Conservation (phyloP, 768 basidiomycete species). For the Lentinus tigrinus region DNA sequence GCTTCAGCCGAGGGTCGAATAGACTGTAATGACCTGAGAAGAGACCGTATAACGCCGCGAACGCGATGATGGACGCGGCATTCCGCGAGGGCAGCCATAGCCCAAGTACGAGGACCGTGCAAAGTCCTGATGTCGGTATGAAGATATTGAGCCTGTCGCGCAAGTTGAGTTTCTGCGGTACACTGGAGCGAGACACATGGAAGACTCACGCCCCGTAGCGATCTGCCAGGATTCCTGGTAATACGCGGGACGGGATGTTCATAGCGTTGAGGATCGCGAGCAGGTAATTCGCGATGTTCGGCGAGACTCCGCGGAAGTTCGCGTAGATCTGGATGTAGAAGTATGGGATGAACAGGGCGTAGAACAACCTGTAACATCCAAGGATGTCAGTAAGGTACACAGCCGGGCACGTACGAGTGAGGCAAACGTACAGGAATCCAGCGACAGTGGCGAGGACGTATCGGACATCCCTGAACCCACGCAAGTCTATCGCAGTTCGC, state of each 20-base stretch:
- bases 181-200: background rate
- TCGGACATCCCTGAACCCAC: slow-evolving; percentile 26
- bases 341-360: slow-evolving; percentile 33
- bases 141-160: slow-evolving; percentile 28
- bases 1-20: too few relatives aligned
- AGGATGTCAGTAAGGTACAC: too few relatives aligned
- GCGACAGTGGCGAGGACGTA: slow-evolving; percentile 22
- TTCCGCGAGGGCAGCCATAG: slow-evolving; percentile 31
- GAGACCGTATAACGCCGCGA: slow-evolving; percentile 31
- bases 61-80: slow-evolving; percentile 26
- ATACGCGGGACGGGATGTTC: slow-evolving; percentile 28
- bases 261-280: slow-evolving; percentile 33
- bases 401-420: too few relatives aligned
- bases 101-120: slow-evolving; percentile 25
- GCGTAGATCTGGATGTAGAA: slow-evolving; percentile 35
- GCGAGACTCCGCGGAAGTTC: slow-evolving; percentile 23
- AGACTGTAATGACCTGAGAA: slow-evolving; percentile 26
- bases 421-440: slow-evolving; percentile 22
- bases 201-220: slow-evolving; percentile 24
- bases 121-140: slow-evolving; percentile 24
- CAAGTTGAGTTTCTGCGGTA: background rate
- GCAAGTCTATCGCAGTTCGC: slow-evolving; percentile 26
- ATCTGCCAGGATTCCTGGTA: slow-evolving; percentile 32
- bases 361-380: slow-evolving; percentile 23
- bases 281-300: slow-evolving; percentile 25